Evolutionary conservation across 1,284 basidiomycete species (phyloP).

Genomic region (Volvariella volvacea): DNA sequence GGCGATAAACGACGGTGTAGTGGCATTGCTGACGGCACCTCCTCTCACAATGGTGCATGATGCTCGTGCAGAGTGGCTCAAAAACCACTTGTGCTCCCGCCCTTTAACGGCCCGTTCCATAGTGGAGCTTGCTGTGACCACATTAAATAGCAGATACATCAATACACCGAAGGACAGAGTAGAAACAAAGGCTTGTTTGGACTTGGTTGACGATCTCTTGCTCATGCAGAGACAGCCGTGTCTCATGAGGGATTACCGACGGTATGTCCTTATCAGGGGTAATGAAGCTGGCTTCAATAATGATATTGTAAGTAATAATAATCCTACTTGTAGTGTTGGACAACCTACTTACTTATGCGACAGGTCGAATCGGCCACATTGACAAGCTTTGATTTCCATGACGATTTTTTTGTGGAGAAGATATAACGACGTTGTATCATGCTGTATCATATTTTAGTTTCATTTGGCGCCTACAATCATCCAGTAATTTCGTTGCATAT

Average conservation of each 20-base stretch:
- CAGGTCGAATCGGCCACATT: conserved; percentile 32
- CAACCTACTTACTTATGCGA: neutral
- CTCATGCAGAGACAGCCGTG: conserved; percentile 48
- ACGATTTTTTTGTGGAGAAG: conserved; percentile 33
- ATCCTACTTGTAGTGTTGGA: neutral
- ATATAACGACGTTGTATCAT: conserved; percentile 2
- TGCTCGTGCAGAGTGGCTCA: conserved; percentile 20
- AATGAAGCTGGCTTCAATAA: conserved; percentile 9
- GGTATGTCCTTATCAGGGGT: conserved; percentile 51
- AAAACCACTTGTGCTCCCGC: conserved; percentile 16
- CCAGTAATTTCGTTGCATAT: no score
- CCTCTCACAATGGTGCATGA: conserved; percentile 16
- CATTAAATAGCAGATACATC: conserved; percentile 31
- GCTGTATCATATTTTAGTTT: neutral
- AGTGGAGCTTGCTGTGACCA: conserved; percentile 32
- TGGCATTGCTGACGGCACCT: conserved; percentile 44
- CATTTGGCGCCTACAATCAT: neutral
- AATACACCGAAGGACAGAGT: conserved; percentile 35
- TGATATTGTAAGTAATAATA: conserved; percentile 21
- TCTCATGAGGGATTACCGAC: conserved; percentile 51
- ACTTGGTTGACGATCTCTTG: conserved; percentile 32
- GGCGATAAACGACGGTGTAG: conserved; percentile 42
- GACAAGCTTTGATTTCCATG: conserved; percentile 30
- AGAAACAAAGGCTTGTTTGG: no score
- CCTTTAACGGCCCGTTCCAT: conserved; percentile 26